Conservation (phyloP, 805 yeast species). For the Candida vaughaniae region DNA sequence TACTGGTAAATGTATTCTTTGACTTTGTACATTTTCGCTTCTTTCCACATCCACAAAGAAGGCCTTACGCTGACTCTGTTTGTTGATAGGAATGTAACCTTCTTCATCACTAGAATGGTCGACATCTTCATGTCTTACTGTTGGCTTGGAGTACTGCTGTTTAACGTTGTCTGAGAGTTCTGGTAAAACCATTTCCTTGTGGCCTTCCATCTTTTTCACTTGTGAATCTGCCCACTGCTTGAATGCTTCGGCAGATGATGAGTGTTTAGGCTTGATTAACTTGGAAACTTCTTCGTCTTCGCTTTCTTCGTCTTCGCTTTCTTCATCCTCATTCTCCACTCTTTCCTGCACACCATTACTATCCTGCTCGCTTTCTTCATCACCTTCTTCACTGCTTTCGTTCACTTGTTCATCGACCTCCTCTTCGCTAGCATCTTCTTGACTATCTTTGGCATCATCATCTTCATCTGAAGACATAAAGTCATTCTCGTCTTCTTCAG, state of each 20-base stretch:
- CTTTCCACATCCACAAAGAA: slow-evolving; percentile 69
- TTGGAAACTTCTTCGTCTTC: slow-evolving; percentile 31
- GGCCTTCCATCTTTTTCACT: slow-evolving; percentile 62
- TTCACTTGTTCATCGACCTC: slow-evolving; percentile 20
- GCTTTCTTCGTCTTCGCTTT: slow-evolving; percentile 27
- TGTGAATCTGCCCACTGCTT: slow-evolving; percentile 86
- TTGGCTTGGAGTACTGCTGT: slow-evolving; percentile 42
- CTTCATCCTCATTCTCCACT: slow-evolving; percentile 28
- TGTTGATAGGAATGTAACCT: slow-evolving; percentile 57
- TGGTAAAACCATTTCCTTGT: slow-evolving; percentile 46
- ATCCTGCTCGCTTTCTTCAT: slow-evolving; percentile 21
- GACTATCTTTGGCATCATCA: slow-evolving; percentile 18
- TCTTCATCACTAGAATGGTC: slow-evolving; percentile 70
- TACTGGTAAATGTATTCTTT: slow-evolving; percentile 79
- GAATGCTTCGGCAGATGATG: slow-evolving; percentile 52
- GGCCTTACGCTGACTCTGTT: slow-evolving; percentile 54
- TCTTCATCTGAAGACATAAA: slow-evolving; percentile 44
- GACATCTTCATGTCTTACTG: slow-evolving; percentile 66
- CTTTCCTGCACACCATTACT: slow-evolving; percentile 27
- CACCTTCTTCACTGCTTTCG: slow-evolving; percentile 25
- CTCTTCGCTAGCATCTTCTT: slow-evolving; percentile 20
- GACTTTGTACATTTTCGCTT: slow-evolving; percentile 60
- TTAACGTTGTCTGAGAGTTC: slow-evolving; percentile 50
- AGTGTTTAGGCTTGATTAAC: slow-evolving; percentile 45
- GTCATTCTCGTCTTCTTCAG: slow-evolving; percentile 62